Base-by-base conservation (phyloP, 2,329 filamentous ascomycete species). In the Paramyrothecium sp. region DNA sequence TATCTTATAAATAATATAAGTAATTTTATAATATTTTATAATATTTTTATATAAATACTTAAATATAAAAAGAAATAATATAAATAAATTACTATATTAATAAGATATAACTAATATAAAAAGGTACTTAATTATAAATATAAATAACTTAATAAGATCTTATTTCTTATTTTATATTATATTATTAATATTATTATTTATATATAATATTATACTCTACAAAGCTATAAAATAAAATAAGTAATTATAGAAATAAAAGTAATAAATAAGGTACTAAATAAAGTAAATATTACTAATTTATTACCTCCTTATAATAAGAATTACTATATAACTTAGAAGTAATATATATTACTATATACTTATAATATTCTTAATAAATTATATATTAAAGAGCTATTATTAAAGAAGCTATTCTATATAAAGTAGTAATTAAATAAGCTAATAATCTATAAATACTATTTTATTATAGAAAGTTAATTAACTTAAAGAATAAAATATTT, bases 21-120 rank as follows among this genome's bases (percentile, higher is more conserved):
- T 54, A 51, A 13, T 16, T 51, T 10, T 48, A 49, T 52, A 55
- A 47, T 13, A 56, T 56, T 19, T 33, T 61, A 51, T 52, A 54
- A 55, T 54, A 51, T 56, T 55, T 60, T 33, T 54, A 41, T 34
- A n/a, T 54, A 44, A 50, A 41, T 13, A 7, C 51, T 16, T 49
- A 52, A 26, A 47, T 47, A 26, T 51, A 55, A 51, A 38, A 48
- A 54, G 17, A 11, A 30, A 34, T 53, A 53, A 19, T 16, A 41
- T 51, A 48, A 58, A 21, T n/a, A 48, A 19, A 48, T 11, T 17
- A 48, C 10, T 48, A 48, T 48, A 48, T 48, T n/a, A 48, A n/a
- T n/a, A 48, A 21, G n/a, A 48, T n/a, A 48, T n/a, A 21, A 48
- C 19, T 48, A 48, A 48, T 48, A 48, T 48, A 48, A 48, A 8